Conservation (phyloP, 192 early-diverging fungal species). For the Backusella tarrabulga region DNA sequence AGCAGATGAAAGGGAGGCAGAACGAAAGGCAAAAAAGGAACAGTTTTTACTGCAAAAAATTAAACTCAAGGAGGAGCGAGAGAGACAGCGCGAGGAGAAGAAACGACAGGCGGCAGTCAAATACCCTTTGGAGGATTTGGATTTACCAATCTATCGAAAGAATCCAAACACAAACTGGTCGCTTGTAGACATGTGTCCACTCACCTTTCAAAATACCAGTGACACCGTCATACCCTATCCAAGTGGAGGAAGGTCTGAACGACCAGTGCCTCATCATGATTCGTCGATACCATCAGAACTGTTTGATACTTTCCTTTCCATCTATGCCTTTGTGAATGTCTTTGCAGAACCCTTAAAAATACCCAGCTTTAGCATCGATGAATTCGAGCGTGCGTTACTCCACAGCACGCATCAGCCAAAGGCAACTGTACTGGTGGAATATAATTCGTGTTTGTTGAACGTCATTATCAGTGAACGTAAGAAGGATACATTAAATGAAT, state of each 20-base stretch:
- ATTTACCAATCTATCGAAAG: slow-evolving; percentile 48
- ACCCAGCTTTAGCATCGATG: slow-evolving; percentile 70
- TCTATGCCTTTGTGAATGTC: slow-evolving; percentile 66
- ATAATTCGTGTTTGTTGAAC: slow-evolving; percentile 46
- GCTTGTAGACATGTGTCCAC: slow-evolving; percentile 27
- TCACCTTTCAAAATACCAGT: slow-evolving; percentile 27
- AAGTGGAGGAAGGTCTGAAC: slow-evolving; percentile 27
- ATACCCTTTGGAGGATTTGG: slow-evolving; percentile 87
- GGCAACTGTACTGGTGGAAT: slow-evolving; percentile 45
- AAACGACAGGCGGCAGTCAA: slow-evolving; percentile 50
- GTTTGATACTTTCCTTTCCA: slow-evolving; percentile 50
- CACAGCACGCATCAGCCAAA: slow-evolving; percentile 41
- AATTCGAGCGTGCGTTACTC: slow-evolving; percentile 67
- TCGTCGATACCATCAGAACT: slow-evolving; percentile 45
- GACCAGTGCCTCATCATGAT: slow-evolving; percentile 48
- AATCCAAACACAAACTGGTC: slow-evolving; percentile 34
- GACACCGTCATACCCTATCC: slow-evolving; percentile 18
- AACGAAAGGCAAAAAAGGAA: slow-evolving; percentile 31
- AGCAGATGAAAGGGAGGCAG: slow-evolving; percentile 23
- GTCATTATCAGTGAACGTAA: slow-evolving; percentile 49
- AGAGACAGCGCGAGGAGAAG: slow-evolving; percentile 34
- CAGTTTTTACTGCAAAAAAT: slow-evolving; percentile 37
- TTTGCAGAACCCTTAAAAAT: slow-evolving; percentile 68
- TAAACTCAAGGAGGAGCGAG: slow-evolving; percentile 24
- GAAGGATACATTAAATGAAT: slow-evolving; percentile 20